Base-by-base conservation (phyloP, 805 yeast species). In the Kluyveromyces nonfermentans region DNA sequence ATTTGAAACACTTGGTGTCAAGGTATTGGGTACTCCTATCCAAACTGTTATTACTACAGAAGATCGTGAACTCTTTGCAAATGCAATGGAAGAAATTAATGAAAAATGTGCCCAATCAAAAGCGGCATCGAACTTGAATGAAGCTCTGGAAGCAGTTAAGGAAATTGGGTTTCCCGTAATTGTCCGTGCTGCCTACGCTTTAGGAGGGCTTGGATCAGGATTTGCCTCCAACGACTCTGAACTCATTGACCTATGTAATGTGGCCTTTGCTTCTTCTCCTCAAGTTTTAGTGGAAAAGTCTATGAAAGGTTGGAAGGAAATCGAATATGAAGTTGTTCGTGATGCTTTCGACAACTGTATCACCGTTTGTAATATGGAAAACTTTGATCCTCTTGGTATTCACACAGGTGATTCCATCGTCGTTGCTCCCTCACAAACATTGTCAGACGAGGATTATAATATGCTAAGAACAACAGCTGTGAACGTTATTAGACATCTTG, bases 401-500 rank as follows among this genome's bases (percentile, higher is more conserved):
- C 98, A 90, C 64, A 90, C 98, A 47, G 98, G 98, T 75, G 98
- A 90, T 67, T 93, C 97, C 44, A 93, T 90, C 60, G 98, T 90
- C 45, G 96, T 90, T 60, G 98, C 98, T 43, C 98, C 98, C 41
- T 89, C 97, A 36, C 98, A 90, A 72, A 90, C 98, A 35, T 72
- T 90, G 51, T 84, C 96, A 16, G 97, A 90, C 63, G 96, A 86
- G 64, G 98, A 90, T 60, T 90, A 89, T 72, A 86, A 90, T 71
- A 93, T 93, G 97, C 75, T 90, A 63, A 81, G 98, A 72, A 84
- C 97, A 41, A 87, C 98, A 37, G 98, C 98, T 38, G 93, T 93
- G 55, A 93, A 90, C 52, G 95, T 90, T 50, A 93, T 90, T 55
- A 82, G 97, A 68, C 98, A 90, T 63, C 74, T 90, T 59, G 97